Evolutionary conservation across 1,284 basidiomycete genomes (phyloP).

Genomic region (Apiotrichum gamsii): DNA sequence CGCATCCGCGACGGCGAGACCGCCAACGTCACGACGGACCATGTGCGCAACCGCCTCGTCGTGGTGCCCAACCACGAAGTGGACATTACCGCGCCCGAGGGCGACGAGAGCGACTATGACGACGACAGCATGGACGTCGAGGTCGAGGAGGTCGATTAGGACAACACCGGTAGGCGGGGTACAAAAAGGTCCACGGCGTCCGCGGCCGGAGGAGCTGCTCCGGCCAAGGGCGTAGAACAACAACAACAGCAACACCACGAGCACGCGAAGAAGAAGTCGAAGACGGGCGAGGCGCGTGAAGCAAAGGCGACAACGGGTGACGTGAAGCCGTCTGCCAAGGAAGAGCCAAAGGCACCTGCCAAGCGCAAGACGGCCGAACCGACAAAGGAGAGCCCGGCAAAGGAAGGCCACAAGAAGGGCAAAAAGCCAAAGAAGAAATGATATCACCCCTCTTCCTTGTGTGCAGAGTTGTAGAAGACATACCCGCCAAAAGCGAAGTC

Average conservation of each 20-base stretch:
- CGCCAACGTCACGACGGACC: conserved; percentile 72
- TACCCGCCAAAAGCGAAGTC: no score
- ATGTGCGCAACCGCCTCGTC: conserved; percentile 69
- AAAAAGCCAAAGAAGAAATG: no score
- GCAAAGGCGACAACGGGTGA: no score
- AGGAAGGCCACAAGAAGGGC: no score
- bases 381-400: no score
- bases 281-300: no score
- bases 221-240: background rate
- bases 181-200: conserved; percentile 19
- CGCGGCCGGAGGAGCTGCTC: no score
- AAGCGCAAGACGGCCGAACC: no score
- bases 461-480: no score
- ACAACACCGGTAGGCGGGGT: conserved; percentile 19
- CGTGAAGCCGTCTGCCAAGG: no score
- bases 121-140: conserved; percentile 44
- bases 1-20: conserved; percentile 74
- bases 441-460: no score
- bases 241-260: background rate
- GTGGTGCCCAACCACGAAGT: conserved; percentile 75
- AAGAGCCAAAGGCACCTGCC: no score
- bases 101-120: conserved; percentile 29
- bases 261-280: background rate
- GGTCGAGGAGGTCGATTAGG: conserved; percentile 47
- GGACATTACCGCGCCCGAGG: conserved; percentile 38